Percentiles rank a stretch among this genome's conserved stretches.
Conservation (phyloP, 176 grass and related monocot genomes). For the Paspalum notatum region DNA sequence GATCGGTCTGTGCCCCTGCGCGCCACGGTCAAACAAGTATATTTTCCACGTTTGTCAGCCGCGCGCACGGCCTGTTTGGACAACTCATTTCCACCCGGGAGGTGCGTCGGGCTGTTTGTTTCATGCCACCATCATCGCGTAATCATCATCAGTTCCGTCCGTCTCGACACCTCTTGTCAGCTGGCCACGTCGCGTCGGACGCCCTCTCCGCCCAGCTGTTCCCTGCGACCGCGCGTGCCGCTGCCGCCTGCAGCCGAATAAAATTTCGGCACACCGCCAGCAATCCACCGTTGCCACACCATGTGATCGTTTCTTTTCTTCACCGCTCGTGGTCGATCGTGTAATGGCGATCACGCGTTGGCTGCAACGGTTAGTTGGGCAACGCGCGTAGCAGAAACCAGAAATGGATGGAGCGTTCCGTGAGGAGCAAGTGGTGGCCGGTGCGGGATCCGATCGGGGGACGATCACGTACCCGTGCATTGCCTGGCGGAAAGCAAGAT, state of each 20-base stretch:
- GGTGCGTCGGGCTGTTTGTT: too few relatives aligned
- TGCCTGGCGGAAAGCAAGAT: background rate
- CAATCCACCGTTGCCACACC: too few relatives aligned
- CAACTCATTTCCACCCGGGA: conserved; percentile 31
- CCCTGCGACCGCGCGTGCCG: background rate
- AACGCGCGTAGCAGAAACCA: too few relatives aligned
- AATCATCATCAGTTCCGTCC: conserved; percentile 21
- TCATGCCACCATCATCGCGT: conserved; percentile 22
- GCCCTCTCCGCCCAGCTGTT: background rate
- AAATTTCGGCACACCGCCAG: too few relatives aligned
- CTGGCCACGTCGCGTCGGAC: background rate
- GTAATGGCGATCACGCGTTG: too few relatives aligned
- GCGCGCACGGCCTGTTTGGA: background rate
- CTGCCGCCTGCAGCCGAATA: background rate
- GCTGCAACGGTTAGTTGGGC: too few relatives aligned
- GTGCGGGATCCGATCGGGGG: too few relatives aligned
- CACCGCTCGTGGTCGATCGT: too few relatives aligned
- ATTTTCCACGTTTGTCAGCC: background rate
- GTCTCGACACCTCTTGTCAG: conserved; percentile 12
- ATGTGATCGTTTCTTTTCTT: too few relatives aligned
- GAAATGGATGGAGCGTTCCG: too few relatives aligned
- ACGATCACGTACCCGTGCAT: conserved; percentile 13
- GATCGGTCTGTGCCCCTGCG: background rate
- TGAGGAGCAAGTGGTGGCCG: too few relatives aligned
- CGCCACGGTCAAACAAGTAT: conserved; percentile 8